Conservation (phyloP, 352 stramenopile species). For the Phytophthora citrophthora region DNA sequence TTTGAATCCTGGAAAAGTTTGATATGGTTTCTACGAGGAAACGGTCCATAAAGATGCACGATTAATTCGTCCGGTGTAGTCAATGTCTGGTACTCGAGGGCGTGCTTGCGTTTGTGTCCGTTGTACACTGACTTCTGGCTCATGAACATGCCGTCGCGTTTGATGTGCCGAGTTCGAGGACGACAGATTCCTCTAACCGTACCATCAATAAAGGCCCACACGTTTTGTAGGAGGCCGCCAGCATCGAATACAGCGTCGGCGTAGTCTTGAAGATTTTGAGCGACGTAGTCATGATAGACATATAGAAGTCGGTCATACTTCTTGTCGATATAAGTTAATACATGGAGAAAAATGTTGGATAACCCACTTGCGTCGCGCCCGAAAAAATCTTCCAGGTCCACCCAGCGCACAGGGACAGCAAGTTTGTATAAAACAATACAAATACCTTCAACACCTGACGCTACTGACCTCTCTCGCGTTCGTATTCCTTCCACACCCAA, state of each 20-base stretch:
- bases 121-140: conserved; percentile 28
- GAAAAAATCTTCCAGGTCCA: conserved; percentile 7
- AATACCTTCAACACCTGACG: conserved; percentile 6
- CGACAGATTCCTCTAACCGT: conserved; percentile 19
- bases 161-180: background rate
- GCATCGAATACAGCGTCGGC: conserved; percentile 18
- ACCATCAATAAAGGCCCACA: conserved; percentile 21
- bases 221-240: background rate
- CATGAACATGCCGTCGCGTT: conserved; percentile 6
- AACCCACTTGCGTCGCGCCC: conserved; percentile 4
- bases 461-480: background rate
- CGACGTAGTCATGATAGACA: conserved; percentile 10
- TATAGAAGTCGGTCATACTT: conserved; percentile 3
- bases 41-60: background rate
- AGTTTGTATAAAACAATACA: conserved; percentile 18
- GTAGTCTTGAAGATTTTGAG: conserved; percentile 3
- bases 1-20: background rate
- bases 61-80: conserved; percentile 27
- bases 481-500: conserved; percentile 4
- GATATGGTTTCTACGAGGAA: background rate
- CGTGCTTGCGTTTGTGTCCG: conserved; percentile 16
- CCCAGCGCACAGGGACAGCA: conserved; percentile 7
- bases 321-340: background rate
- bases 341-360: conserved; percentile 21
- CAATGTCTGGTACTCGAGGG: conserved; percentile 26